These are phyloP conservation scores for Entonaema liquescens DNA, from an alignment of 495 filamentous ascomycete species.

Conservation along the genomic window DNA sequence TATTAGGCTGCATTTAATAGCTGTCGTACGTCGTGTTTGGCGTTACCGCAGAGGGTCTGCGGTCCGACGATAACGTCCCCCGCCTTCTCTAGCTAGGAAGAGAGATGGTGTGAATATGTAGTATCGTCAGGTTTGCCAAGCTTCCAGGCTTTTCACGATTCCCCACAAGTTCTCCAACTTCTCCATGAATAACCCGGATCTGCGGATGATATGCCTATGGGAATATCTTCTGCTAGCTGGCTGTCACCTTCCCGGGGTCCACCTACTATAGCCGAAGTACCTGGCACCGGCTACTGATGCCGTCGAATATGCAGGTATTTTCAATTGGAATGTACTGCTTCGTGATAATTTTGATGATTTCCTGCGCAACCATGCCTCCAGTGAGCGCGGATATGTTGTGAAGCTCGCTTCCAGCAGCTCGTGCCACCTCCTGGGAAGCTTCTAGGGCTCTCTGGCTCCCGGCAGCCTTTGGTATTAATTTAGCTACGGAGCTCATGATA, in stretches of 20 bases:
- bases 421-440: conserved; percentile 71
- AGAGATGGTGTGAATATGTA: conserved; percentile 42
- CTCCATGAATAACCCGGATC: conserved; percentile 55
- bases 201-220: conserved; percentile 49
- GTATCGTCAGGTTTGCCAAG: conserved; percentile 46
- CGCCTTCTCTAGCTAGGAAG: conserved; percentile 28
- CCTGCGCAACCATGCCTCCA: conserved; percentile 93
- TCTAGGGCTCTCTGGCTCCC: conserved; percentile 58
- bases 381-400: conserved; percentile 93
- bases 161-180: conserved; percentile 44
- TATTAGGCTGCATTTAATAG: conserved; percentile 16
- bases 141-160: conserved; percentile 39
- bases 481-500: conserved; percentile 52
- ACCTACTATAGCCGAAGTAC: conserved; percentile 64
- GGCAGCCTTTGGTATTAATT: conserved; percentile 55
- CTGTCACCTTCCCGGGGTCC: conserved; percentile 24
- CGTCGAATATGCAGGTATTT: conserved; percentile 93
- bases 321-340: conserved; percentile 96
- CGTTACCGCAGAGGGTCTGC: conserved; percentile 45
- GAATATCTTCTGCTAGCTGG: conserved; percentile 35
- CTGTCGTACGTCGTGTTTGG: conserved; percentile 28
- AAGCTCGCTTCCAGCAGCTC: conserved; percentile 85
- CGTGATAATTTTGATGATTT: conserved; percentile 95
- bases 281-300: conserved; percentile 79
- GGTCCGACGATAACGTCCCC: conserved; percentile 45